Base-by-base conservation (phyloP, 192 early-diverging fungal species). In the Mortierella hygrophila region DNA sequence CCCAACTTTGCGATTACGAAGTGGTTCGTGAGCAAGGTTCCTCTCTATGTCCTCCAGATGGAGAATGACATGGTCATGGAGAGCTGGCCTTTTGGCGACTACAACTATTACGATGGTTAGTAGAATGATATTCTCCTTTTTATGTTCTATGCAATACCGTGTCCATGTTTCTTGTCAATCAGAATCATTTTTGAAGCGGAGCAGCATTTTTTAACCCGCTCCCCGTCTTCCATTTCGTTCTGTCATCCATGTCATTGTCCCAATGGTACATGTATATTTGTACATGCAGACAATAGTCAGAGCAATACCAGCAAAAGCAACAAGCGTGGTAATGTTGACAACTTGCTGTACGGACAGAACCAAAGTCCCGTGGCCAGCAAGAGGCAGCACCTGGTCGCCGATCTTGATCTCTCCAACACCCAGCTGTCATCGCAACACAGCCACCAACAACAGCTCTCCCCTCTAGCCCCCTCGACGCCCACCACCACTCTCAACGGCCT, bases 41-140 rank as follows among this genome's bases (percentile, higher is more conserved):
- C 91, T 23, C 77, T 90, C 35, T 89, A 87, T 41, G 74, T 91
- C 35, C 86, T 88, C 37, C 83, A 88, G 40, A 82, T 90, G 77
- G 88, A 88, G 37, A 81, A 85, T 20, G 82, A 89, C 42, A 88
- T 83, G 49, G 87, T 89, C n/a, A 80, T 82, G 71, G 78, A 89
- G 68, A 91, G 88, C 52, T 90, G 83, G 83, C 82, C 78, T 32
- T 78, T 91, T 70, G 89, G 88, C 40, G 82, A 86, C 46, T 91
- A 87, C 69, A 76, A 82, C 68, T 91, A 91, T 20, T 76, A 81
- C 41, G 86, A 86, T 68, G 81, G 88, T 79, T 78, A 82, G 47
- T 57, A 65, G 29, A 32, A 32, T 26, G 38, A 40, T 40, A 40
- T 15, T 26, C 3, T 57, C 5, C n/a, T 8, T 23, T 10, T 35